Conservation (phyloP, 768 basidiomycete genomes). For the Boletus rex-veris region DNA sequence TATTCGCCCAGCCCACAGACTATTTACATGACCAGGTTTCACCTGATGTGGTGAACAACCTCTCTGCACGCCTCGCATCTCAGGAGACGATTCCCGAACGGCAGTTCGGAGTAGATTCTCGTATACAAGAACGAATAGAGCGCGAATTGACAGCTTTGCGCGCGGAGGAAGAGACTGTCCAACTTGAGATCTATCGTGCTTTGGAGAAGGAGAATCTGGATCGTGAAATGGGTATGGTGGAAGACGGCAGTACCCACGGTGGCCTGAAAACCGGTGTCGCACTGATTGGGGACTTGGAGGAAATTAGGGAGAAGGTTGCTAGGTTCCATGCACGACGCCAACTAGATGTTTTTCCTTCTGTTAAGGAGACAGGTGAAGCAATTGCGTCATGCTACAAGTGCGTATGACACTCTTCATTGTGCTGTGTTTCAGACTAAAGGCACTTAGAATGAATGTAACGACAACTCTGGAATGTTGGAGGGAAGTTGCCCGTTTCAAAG, state of each 20-base stretch:
- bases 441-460: slow-evolving; percentile 37
- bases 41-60: slow-evolving; percentile 76
- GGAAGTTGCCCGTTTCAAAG: slow-evolving; percentile 68
- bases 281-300: slow-evolving; percentile 71
- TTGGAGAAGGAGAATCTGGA: slow-evolving; percentile 88
- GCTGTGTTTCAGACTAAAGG: background rate
- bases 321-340: slow-evolving; percentile 58
- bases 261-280: slow-evolving; percentile 55
- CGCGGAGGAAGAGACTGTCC: slow-evolving; percentile 66
- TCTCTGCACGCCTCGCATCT: slow-evolving; percentile 60
- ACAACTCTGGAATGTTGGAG: slow-evolving; percentile 72
- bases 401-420: background rate
- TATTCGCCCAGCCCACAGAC: background rate
- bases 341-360: slow-evolving; percentile 51
- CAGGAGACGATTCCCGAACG: slow-evolving; percentile 61
- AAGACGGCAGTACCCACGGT: slow-evolving; percentile 38
- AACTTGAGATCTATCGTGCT: slow-evolving; percentile 68
- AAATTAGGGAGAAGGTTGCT: slow-evolving; percentile 69
- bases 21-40: slow-evolving; percentile 57
- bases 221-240: slow-evolving; percentile 57
- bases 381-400: slow-evolving; percentile 77
- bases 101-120: slow-evolving; percentile 70
- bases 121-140: slow-evolving; percentile 69
- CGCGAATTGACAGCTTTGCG: slow-evolving; percentile 63
- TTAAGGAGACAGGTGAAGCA: slow-evolving; percentile 54